Base-by-base conservation (phyloP, 306 rosid species). In the Cucurbita moschata region DNA sequence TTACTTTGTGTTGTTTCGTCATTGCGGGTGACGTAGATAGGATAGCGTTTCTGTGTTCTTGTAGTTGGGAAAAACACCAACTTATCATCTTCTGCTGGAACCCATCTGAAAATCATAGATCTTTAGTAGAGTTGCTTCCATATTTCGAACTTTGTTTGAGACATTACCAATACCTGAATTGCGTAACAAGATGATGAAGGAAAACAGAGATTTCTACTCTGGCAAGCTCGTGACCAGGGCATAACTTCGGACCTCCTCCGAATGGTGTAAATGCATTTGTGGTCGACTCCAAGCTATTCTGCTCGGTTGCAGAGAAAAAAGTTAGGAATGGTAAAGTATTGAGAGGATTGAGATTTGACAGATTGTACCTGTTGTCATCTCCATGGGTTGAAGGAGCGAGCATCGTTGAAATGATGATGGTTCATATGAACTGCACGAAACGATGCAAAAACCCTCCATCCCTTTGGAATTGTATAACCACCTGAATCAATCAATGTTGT, bases 181-280 rank as follows among this genome's bases (percentile, higher is more conserved):
- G 79, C 16, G 98, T 94, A 69, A 91, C 83, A 1, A 90, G 44
- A 74, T 86, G 97, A 50, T 94, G 98, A 80, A 94, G 97, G 78
- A 94, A 94, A 55, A 90, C 92, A 0, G 97, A 90, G 78, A 94
- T 94, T 16, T 87, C 90, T 5, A 90, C 98, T 79, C 98, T 86
- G 8, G 96, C 96, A 63, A 94, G 98, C 79, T 94, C 98, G 37
- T 80, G 86, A 65, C 98, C 98, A 2, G 98, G 98, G 83, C 98
- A 94, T 11, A 89, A 64, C 77, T 97, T 43, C 1, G 98, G 86
- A 44, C 98, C 98, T 57, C 98, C 98, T 58, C 98, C 98, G 49
- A 94, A 94, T 0, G 98, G 98, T 15, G 94, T 90, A 71, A 86
- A 94, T 55, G 87, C 85, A 76, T 86, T 87, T 67, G 86, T 58